Evolutionary conservation across 257 asterid genomes (phyloP).

Genomic region (Osmanthus fragrans): DNA sequence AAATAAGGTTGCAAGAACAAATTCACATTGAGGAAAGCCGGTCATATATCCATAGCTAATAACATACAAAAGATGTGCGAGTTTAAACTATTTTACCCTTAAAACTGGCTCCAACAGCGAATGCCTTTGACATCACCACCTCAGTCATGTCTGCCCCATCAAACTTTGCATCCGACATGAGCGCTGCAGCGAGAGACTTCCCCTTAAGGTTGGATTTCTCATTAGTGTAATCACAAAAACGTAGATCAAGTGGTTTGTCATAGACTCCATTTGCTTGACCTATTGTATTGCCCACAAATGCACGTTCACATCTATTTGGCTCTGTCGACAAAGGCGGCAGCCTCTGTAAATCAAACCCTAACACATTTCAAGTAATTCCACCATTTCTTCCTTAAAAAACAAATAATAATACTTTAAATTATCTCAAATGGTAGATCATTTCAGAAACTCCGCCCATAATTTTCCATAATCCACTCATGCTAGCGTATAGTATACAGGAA

Average conservation of each 20-base stretch:
- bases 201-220: conserved; percentile 94
- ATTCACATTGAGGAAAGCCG: background rate
- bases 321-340: conserved; percentile 92
- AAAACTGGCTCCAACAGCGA: conserved; percentile 94
- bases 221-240: conserved; percentile 87
- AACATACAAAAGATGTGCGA: background rate
- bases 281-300: conserved; percentile 86
- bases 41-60: background rate
- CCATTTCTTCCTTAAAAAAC: background rate
- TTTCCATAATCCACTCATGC: too few species aligned
- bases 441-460: background rate
- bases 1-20: background rate
- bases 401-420: background rate
- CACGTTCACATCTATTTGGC: conserved; percentile 84
- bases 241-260: conserved; percentile 94
- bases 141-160: conserved; percentile 98
- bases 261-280: conserved; percentile 99
- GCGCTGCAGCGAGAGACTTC: conserved; percentile 87
- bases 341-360: conserved; percentile 57
- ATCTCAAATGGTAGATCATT: background rate
- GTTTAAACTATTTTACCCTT: conserved; percentile 47
- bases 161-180: conserved; percentile 92
- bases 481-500: too few species aligned
- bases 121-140: conserved; percentile 95
- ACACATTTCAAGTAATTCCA: background rate